Evolutionary conservation across 768 basidiomycete species (phyloP).

Genomic region (Nevesoporus exiguus): DNA sequence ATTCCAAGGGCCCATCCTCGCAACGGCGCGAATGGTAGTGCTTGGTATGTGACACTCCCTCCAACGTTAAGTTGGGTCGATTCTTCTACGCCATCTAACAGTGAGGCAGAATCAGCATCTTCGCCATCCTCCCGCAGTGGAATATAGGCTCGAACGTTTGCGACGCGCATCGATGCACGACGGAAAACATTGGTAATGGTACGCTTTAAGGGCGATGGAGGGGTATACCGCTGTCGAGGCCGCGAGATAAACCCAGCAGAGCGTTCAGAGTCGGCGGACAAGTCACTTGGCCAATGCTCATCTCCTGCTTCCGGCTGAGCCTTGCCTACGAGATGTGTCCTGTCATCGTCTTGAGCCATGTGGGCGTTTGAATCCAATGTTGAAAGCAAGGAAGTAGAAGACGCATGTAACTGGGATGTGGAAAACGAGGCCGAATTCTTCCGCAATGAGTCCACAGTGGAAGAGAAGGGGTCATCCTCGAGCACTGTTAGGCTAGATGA

Average conservation of each 20-base stretch:
- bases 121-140: slow-evolving; percentile 50
- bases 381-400: slow-evolving; percentile 50
- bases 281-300: slow-evolving; percentile 26
- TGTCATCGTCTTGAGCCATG: slow-evolving; percentile 47
- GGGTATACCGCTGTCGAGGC: slow-evolving; percentile 39
- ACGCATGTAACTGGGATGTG: slow-evolving; percentile 44
- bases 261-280: slow-evolving; percentile 46
- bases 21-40: slow-evolving; percentile 45
- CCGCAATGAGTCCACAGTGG: slow-evolving; percentile 33
- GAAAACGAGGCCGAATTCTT: slow-evolving; percentile 38
- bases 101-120: slow-evolving; percentile 23
- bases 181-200: slow-evolving; percentile 57
- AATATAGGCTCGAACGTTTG: slow-evolving; percentile 67
- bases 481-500: slow-evolving; percentile 18
- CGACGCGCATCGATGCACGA: slow-evolving; percentile 74
- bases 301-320: slow-evolving; percentile 29
- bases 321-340: slow-evolving; percentile 53
- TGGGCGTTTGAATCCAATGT: slow-evolving; percentile 32
- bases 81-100: slow-evolving; percentile 38
- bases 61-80: slow-evolving; percentile 31
- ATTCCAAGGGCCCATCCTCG: slow-evolving; percentile 78
- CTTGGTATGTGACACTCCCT: slow-evolving; percentile 37
- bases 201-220: slow-evolving; percentile 58
- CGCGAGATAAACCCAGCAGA: slow-evolving; percentile 39
- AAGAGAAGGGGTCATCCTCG: slow-evolving; percentile 50